phyloP scores from a whole-genome alignment of 257 asterid species.

The Jaltomata sinuosa region DNA sequence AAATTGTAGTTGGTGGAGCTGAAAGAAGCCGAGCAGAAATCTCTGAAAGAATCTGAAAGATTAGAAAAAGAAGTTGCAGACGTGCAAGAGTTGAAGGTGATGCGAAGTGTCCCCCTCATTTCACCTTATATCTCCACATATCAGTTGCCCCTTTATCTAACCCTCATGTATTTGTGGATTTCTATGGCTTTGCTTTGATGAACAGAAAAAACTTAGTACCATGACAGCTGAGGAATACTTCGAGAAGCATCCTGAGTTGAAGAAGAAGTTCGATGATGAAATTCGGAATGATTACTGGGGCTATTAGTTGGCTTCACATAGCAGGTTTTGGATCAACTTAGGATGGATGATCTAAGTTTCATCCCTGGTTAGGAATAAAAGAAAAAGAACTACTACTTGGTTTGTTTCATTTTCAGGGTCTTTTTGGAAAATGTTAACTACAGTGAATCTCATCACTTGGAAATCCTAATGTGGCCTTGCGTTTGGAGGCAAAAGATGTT shows the following conservation, averaged over 20 bases:
- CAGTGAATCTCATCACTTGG: background rate
- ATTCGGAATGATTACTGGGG: constrained; percentile 43
- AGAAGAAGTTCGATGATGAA: constrained; percentile 50
- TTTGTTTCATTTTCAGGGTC: constrained; percentile 11
- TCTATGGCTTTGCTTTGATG: constrained; percentile 9
- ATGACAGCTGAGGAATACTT: constrained; percentile 98
- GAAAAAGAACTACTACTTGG: background rate
- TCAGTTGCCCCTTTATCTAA: background rate
- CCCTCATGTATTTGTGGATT: background rate
- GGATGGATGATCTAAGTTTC: constrained; percentile 23
- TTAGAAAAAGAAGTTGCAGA: constrained; percentile 84
- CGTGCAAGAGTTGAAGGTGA: constrained; percentile 46
- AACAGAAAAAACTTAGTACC: constrained; percentile 75
- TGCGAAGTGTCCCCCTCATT: background rate
- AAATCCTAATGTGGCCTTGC: background rate
- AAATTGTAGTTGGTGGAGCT: constrained; percentile 72
- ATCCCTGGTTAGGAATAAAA: constrained; percentile 42
- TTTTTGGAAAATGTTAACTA: constrained; percentile 18
- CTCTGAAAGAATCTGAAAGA: constrained; percentile 76
- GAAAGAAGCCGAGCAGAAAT: constrained; percentile 77
- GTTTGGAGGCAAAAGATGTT: constrained; percentile 2
- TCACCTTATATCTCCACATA: background rate
- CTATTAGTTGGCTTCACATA: constrained; percentile 6
- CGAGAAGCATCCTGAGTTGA: constrained; percentile 87
- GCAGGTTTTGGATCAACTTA: background rate